These are phyloP conservation scores for Boletus subcaerulescens DNA, from an alignment of 768 basidiomycete genomes.

Conservation along the genomic window DNA sequence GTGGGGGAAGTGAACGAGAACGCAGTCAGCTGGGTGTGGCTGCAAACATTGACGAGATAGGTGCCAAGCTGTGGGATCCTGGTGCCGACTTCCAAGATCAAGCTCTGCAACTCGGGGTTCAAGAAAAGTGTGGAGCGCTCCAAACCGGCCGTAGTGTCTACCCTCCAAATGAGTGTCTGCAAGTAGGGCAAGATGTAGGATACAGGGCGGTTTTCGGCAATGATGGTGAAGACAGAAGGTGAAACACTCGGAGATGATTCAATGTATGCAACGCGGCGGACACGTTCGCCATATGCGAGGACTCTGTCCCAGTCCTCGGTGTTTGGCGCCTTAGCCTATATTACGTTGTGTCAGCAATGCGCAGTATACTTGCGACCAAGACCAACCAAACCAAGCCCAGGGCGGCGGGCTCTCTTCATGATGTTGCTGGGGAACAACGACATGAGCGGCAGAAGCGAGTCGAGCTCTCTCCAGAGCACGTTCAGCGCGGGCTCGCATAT, in stretches of 20 bases:
- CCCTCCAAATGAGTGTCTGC: constrained; percentile 68
- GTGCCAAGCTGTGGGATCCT: constrained; percentile 56
- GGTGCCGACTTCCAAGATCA: constrained; percentile 61
- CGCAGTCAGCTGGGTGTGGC: constrained; percentile 57
- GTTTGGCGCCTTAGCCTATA: constrained; percentile 57
- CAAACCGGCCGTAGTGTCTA: constrained; percentile 61
- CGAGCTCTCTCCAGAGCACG: constrained; percentile 74
- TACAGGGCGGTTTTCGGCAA: constrained; percentile 62
- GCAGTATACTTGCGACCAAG: neutral
- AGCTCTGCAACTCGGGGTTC: constrained; percentile 54
- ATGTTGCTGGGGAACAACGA: constrained; percentile 67
- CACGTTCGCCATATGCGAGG: constrained; percentile 63
- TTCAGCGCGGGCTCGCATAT: constrained; percentile 69
- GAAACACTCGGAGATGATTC: constrained; percentile 64
- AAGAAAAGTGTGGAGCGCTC: constrained; percentile 66
- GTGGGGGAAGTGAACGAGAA: constrained; percentile 71
- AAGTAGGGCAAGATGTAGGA: constrained; percentile 68
- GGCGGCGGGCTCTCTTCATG: constrained; percentile 67
- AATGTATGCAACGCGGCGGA: constrained; percentile 66
- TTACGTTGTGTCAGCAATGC: constrained; percentile 6
- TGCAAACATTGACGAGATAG: constrained; percentile 64
- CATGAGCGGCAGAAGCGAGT: constrained; percentile 69
- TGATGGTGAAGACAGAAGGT: constrained; percentile 60
- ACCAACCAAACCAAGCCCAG: constrained; percentile 75
- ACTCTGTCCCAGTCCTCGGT: constrained; percentile 68